Base-by-base conservation (phyloP, 2,329 filamentous ascomycete species). In the Karstenula rhodostoma region DNA sequence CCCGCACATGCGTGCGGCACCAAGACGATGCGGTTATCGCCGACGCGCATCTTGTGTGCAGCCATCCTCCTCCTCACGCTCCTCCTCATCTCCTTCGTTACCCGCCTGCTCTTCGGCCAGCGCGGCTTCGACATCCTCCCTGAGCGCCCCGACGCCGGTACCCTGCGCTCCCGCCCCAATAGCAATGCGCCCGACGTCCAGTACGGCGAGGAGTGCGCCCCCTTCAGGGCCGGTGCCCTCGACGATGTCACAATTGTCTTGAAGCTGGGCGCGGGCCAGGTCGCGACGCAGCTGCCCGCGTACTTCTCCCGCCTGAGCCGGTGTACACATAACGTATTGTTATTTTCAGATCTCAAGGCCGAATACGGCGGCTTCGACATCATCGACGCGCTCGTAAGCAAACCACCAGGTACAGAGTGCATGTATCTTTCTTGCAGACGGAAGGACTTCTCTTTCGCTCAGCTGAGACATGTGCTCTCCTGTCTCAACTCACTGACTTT, bases 301-400 rank as follows among this genome's bases (percentile, higher is more conserved):
- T 86, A 87, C 68, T 80, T 87, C 62, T 73, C 81, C 59, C 85
- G 85, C 1, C 85, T 85, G 2, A 78, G 86, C 47, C 79, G 80
- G 67, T 88, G 86, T 75, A 80, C 85, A 56, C 82, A 82, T 51
- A 77, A 87, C 71, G 82, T 83, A 52, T 79, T 84, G 32, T 80
- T 88, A 67, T 87, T 86, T 74, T 88, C 86, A 42, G 86, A 88
- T 71, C 83, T 83, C 65, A 83, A 83, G 42, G 84, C 86, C 68
- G 75, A 78, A 83, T 58, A 78, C 79, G 42, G 83, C 81, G 58
- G 78, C 81, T 61, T 79, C 78, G 76, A 84, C 61, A 80, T 86
- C 67, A 79, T 80, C 52, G 76, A 78, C 59, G 70, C 71, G 53
- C 78, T 87, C n/a, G 78, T n/a, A n/a, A n/a, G n/a, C n/a, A n/a